Base-by-base conservation (phyloP, 2,329 filamentous ascomycete genomes). In the Pseudofabraea citricarpa region DNA sequence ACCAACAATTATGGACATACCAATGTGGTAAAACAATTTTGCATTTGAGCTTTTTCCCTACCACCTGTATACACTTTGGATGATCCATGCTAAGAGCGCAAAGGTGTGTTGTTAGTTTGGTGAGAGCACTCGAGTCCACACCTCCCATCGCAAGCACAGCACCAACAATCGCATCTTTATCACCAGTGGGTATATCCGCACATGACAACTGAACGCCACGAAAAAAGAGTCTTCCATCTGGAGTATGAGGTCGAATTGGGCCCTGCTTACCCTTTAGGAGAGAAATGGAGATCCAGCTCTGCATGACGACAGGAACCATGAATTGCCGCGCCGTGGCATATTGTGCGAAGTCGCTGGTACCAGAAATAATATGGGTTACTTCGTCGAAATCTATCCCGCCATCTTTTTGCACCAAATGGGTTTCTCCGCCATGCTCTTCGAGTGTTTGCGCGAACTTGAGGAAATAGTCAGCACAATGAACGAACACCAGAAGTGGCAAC, bases 1-100 rank as follows among this genome's bases (percentile, higher is more conserved):
- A 15, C 19, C 20, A 22, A n/a, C 4, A 5, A n/a, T 5, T 9
- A 6, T 4, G n/a, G 10, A 37, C 21, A 22, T 68, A 90, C 88
- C 93, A 97, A 61, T 97, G 93, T 27, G 93, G 93, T 41, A 98
- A 72, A 15, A 98, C 87, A 46, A 96, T 85, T 64, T 89, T 90
- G 64, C 81, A 81, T 43, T 80, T 81, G 42, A 87, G 71, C 2
- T 75, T 76, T 63, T 83, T 94, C 7, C 74, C 69, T 33, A 71
- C 52, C 1, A 83, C 85, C 42, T 79, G 61, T 48, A 74, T 60
- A 49, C 84, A 86, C 61, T 90, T 89, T 3, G 81, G 77, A 44
- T 90, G 79, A 24, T 90, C 83, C 62, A 85, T 73, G 5, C 79
- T 81, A 48, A 95, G 70, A 5, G 91, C 87, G 47, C 95, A 91